Evolutionary conservation across 2,329 filamentous ascomycete genomes (phyloP), one percentile per base, ranked within the genome.

Genomic region (Phyllachora maydis): DNA sequence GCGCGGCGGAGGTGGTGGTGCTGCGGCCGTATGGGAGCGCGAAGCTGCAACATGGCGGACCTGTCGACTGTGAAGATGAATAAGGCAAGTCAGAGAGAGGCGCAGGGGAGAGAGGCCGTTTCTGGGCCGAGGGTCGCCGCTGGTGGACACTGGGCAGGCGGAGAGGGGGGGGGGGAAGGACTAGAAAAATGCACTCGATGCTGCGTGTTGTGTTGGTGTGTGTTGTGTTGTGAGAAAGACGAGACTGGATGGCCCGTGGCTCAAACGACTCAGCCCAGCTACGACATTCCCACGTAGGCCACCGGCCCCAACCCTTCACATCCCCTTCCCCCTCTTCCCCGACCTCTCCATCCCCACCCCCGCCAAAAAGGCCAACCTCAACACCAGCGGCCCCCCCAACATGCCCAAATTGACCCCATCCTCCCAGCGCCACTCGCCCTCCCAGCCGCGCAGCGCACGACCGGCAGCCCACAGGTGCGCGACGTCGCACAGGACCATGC

Each of bases 391-490:
- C 17, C 35, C 32, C 20, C 39, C 35, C 14, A 49, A 35, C 25
- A 41, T 38, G 13, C 33, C 28, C 28, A 49, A 35, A 10, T 48
- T 47, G 16, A 50, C 31, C 37, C 39, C 45, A 28, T 53, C 50
- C 31, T 46, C 40, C 11, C 28, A 22, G 11, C 37, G 39, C 50
- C 48, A 53, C 2, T 23, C 19, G 14, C 41, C 34, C 8, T 31
- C 31, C 13, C 30, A 31, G 4, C 37, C 32, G 4, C 40, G 44
- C 32, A 49, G 36, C 14, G 40, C 35, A 26, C 32, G 47, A 4
- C 36, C 36, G 4, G 43, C 27, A 9, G 21, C 47, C 32, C 42
- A 40, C 13, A 45, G 17, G 33, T 47, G 43, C 1, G 41, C 28
- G 17, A 36, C 12, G 35, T 44, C 41, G 19, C 31, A 32, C 12